Base-by-base conservation (phyloP, 2,329 filamentous ascomycete species). In the Diaporthe destruens region DNA sequence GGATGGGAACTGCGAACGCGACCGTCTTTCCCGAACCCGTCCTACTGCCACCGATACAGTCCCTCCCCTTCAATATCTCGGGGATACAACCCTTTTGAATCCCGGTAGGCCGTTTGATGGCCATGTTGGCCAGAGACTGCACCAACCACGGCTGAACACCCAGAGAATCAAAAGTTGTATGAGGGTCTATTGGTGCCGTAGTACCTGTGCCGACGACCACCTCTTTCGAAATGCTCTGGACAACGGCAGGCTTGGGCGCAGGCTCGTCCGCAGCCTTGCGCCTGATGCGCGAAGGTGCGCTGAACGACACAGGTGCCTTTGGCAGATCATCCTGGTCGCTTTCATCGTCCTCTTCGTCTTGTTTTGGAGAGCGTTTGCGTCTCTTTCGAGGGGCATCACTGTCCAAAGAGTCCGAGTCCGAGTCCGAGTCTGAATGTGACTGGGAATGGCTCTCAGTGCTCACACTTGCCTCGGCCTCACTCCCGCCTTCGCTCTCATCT, bases 21-120 rank as follows among this genome's bases (percentile, higher is more conserved):
- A 98, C 92, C 4, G 96, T 99, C 85, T 99, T 99, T 83, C 96
- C 96, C 16, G 96, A 98, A 86, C 96, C 96, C 0, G 96, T 99
- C 75, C 95, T 89, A 79, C 94, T 97, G 49, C 95, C 95, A 79
- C 96, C 96, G 77, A 99, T 98, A 80, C 95, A 98, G 83, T 99
- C 95, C 77, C 93, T 89, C 7, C 96, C 96, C 77, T 94, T 92
- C 44, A 99, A 82, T 73, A 98, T 98, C 80, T 96, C 93, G 1
- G 96, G 95, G 78, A 99, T 98, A 80, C 94, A 97, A 68, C 91
- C 92, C 78, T 93, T 94, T 78, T 99, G 96, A 85, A 99, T 98
- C 20, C 93, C 92, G 0, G 96, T 99, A 0, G 96, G 96, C 72
- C 92, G 88, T 79, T 90, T 93, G 80, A 99, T 98, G 39, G 95